Percentiles rank a stretch among this genome's conserved stretches.
These are phyloP conservation scores for Simplicillium aogashimaense DNA, from an alignment of 2,329 filamentous ascomycete species.

Conservation along the genomic window DNA sequence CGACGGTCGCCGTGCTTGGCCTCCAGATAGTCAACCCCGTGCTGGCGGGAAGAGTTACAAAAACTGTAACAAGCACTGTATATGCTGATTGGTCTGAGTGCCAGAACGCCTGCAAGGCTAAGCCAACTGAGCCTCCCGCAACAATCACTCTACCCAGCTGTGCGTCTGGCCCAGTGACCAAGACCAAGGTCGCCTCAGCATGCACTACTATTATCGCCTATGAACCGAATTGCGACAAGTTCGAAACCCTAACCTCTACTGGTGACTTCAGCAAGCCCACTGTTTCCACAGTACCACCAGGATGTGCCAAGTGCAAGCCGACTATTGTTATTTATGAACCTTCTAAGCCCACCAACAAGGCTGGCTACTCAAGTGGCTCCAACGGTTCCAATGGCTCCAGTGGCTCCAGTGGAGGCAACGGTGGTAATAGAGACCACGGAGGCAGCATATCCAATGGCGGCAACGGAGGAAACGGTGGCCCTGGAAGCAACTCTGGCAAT, in stretches of 20 bases:
- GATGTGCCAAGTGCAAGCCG: conserved; percentile 12
- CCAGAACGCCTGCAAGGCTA: too few species aligned
- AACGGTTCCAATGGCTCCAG: too few species aligned
- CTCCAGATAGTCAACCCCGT: too few species aligned
- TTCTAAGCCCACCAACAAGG: not conserved
- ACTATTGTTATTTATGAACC: conserved; percentile 17
- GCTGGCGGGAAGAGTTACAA: too few species aligned
- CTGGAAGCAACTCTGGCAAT: too few species aligned
- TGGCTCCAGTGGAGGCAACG: too few species aligned
- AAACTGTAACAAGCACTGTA: too few species aligned
- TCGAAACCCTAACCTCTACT: conserved; percentile 13
- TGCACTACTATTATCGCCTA: conserved; percentile 14
- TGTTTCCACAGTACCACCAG: conserved; percentile 11
- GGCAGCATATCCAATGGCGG: too few species aligned
- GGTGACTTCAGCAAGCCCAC: conserved; percentile 7
- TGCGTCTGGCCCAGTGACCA: not conserved
- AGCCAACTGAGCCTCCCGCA: not conserved
- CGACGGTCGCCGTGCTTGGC: too few species aligned
- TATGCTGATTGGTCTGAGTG: too few species aligned
- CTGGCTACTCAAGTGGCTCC: not conserved
- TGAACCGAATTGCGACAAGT: conserved; percentile 13
- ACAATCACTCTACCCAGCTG: conserved; percentile 1
- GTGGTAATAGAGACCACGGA: too few species aligned
- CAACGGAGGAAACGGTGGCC: too few species aligned
- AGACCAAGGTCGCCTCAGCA: not conserved